These are phyloP conservation scores for Liriodendron chinense DNA, from an alignment of 164 flowering plant species.

Conservation along the genomic window DNA sequence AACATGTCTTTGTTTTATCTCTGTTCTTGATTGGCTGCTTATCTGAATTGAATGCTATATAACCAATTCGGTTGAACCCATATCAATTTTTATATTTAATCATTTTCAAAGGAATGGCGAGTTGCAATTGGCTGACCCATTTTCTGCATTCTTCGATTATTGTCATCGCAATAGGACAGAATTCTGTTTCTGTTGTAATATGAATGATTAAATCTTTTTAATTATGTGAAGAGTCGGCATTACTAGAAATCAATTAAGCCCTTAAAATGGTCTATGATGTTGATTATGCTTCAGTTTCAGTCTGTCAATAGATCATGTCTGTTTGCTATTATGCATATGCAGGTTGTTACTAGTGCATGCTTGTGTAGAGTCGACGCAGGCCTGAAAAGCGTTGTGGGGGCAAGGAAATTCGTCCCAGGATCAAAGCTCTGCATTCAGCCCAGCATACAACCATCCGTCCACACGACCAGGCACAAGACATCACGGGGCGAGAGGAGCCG, in stretches of 20 bases:
- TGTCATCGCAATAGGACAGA: no score
- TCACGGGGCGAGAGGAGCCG: conserved; percentile 49
- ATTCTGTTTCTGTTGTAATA: no score
- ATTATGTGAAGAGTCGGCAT: not conserved
- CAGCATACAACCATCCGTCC: conserved; percentile 67
- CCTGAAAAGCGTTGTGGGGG: conserved; percentile 79
- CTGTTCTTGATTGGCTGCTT: no score
- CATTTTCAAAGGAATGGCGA: no score
- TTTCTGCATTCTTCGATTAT: no score
- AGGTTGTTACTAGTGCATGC: conserved; percentile 84
- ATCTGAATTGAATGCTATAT: no score
- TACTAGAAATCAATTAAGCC: not conserved
- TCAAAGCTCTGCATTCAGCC: conserved; percentile 75
- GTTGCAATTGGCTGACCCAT: no score
- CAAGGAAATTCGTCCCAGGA: conserved; percentile 72
- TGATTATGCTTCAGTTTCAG: not conserved
- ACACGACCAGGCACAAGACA: conserved; percentile 57
- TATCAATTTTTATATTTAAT: no score
- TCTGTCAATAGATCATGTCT: not conserved
- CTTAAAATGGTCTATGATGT: not conserved
- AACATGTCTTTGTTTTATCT: no score
- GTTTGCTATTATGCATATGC: conserved; percentile 9
- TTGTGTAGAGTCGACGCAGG: conserved; percentile 81
- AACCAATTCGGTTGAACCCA: no score
- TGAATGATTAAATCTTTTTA: no score